Conservation (phyloP, 78 protist species). For the Chrysochromulina tobinii region DNA sequence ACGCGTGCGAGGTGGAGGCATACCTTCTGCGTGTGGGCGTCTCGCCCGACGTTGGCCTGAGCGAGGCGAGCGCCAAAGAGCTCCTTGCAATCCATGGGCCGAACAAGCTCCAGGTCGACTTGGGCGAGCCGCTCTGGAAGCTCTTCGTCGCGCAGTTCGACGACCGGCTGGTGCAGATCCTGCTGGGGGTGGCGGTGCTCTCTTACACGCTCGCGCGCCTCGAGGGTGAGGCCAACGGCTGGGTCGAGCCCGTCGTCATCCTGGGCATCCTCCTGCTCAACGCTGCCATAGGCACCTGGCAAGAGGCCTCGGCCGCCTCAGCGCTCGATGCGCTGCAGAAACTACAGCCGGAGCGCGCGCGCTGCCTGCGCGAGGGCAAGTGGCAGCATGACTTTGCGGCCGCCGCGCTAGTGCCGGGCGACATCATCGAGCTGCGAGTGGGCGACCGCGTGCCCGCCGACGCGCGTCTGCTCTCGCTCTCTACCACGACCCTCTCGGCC, state of each 20-base stretch:
- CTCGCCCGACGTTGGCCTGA: not conserved
- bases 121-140: constrained; percentile 39
- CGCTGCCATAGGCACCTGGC: constrained; percentile 72
- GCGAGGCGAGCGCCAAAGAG: no score
- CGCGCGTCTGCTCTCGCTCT: constrained; percentile 5
- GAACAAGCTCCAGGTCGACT: not conserved
- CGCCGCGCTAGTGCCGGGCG: constrained; percentile 82
- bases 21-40: not conserved
- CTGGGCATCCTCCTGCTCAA: constrained; percentile 64
- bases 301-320: constrained; percentile 65
- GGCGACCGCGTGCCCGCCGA: constrained; percentile 91
- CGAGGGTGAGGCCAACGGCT: constrained; percentile 52
- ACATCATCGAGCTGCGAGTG: constrained; percentile 67
- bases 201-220: constrained; percentile 60
- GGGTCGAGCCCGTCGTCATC: constrained; percentile 63
- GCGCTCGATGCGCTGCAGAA: constrained; percentile 57
- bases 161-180: constrained; percentile 69
- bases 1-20: no score
- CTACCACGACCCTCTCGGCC: constrained; percentile 25
- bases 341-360: not conserved
- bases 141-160: constrained; percentile 74
- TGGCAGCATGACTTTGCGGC: constrained; percentile 53
- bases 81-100: not conserved
- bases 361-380: constrained; percentile 53
- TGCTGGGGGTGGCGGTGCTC: constrained; percentile 67